Percentiles rank a stretch among this genome's conserved stretches.
Conservation (phyloP, 192 early-diverging fungal genomes). For the Glomus cerebriforme region DNA sequence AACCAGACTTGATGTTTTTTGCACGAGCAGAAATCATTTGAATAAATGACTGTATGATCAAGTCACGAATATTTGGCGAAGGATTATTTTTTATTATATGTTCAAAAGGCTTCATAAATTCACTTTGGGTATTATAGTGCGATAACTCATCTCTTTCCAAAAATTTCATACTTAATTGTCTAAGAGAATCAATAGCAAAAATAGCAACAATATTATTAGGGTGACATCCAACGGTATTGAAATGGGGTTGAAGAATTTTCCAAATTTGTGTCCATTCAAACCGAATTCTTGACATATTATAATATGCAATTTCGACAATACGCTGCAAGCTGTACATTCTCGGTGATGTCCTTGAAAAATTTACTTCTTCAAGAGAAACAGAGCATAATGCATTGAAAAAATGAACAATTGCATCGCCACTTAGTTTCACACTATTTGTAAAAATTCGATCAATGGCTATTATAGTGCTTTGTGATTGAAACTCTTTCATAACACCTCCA, state of each 20-base stretch:
- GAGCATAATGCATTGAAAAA: conserved; percentile 84
- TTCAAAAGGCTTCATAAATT: conserved; percentile 92
- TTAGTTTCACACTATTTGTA: conserved; percentile 73
- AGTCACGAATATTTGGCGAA: conserved; percentile 65
- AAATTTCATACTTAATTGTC: conserved; percentile 95
- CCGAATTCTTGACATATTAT: conserved; percentile 95
- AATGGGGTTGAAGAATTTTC: conserved; percentile 79
- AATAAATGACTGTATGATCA: conserved; percentile 72
- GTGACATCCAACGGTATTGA: conserved; percentile 83
- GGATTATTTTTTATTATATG: conserved; percentile 79
- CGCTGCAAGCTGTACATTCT: conserved; percentile 91
- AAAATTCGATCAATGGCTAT: conserved; percentile 90
- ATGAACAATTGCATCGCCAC: conserved; percentile 81
- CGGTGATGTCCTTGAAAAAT: conserved; percentile 60
- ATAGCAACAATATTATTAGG: conserved; percentile 73
- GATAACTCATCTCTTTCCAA: conserved; percentile 92
- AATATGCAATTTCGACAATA: conserved; percentile 94
- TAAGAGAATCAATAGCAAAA: conserved; percentile 89
- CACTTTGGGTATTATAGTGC: conserved; percentile 91
- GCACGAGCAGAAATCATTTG: conserved; percentile 76
- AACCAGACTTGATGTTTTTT: conserved; percentile 79
- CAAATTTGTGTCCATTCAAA: conserved; percentile 95
- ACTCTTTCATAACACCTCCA: conserved; percentile 56
- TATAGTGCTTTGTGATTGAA: conserved; percentile 75
- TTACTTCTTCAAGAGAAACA: conserved; percentile 88